phyloP scores from a whole-genome alignment of 2,329 filamentous ascomycete genomes.

The Colletotrichum eremochloae region DNA sequence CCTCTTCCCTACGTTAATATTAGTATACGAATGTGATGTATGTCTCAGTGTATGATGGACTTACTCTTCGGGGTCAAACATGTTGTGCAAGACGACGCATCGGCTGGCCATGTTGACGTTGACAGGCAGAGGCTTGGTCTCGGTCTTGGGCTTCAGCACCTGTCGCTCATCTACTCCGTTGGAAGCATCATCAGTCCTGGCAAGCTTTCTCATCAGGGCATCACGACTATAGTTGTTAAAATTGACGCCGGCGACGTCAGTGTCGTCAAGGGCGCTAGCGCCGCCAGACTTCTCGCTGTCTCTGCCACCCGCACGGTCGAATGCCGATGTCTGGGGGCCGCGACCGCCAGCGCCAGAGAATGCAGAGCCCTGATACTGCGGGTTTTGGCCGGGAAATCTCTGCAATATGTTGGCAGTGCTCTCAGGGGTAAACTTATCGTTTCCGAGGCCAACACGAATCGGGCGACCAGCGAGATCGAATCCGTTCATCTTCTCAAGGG shows the following conservation, averaged over 20 bases:
- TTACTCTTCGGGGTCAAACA: slow-evolving; percentile 94
- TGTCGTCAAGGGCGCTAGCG: slow-evolving; percentile 95
- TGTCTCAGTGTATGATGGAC: slow-evolving; percentile 54
- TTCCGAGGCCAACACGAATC: slow-evolving; percentile 98
- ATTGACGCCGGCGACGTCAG: slow-evolving; percentile 97
- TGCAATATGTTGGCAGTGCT: slow-evolving; percentile 93
- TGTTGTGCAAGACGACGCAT: slow-evolving; percentile 94
- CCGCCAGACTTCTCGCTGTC: slow-evolving; percentile 92
- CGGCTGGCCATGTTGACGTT: slow-evolving; percentile 93
- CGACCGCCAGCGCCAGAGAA: slow-evolving; percentile 93
- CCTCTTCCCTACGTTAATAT: slow-evolving; percentile 77
- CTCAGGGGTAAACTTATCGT: slow-evolving; percentile 99
- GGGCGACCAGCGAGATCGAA: slow-evolving; percentile 98
- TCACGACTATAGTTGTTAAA: slow-evolving; percentile 99
- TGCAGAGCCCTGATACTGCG: slow-evolving; percentile 86
- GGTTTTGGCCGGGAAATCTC: slow-evolving; percentile 87
- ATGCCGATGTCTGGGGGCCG: slow-evolving; percentile 85
- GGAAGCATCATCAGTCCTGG: slow-evolving; percentile 87
- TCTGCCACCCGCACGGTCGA: slow-evolving; percentile 90
- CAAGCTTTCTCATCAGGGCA: slow-evolving; percentile 98
- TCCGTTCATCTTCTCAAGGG: slow-evolving; percentile 98
- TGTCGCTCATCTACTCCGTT: slow-evolving; percentile 78
- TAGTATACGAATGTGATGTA: slow-evolving; percentile 46
- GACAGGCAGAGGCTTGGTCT: slow-evolving; percentile 82
- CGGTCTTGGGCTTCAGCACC: slow-evolving; percentile 82